phyloP scores from a whole-genome alignment of 2,329 filamentous ascomycete species.

The Exophiala xenobiotica region DNA sequence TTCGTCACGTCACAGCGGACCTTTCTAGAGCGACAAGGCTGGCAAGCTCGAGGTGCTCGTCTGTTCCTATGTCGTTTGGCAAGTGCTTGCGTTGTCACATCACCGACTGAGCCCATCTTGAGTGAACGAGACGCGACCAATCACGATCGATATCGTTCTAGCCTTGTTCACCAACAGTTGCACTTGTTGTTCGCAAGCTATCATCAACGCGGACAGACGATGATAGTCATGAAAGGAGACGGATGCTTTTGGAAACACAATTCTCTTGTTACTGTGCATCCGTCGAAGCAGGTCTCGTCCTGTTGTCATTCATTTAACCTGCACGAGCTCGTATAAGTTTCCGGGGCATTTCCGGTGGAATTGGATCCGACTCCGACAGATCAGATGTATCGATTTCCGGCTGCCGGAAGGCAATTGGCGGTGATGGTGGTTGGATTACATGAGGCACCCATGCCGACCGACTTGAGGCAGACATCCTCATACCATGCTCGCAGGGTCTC shows the following conservation, averaged over 20 bases:
- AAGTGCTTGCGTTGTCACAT: background rate
- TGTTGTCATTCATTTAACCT: background rate
- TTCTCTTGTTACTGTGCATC: background rate
- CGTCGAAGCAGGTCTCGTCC: background rate
- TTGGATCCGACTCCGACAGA: no score
- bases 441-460: no score
- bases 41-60: constrained; percentile 83
- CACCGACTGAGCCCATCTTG: background rate
- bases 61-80: no score
- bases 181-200: background rate
- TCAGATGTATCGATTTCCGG: no score
- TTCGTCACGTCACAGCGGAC: constrained; percentile 93
- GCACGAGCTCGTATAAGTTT: no score
- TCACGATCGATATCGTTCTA: background rate
- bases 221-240: no score
- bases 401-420: no score
- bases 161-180: background rate
- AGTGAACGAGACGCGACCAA: background rate
- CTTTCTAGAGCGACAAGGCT: constrained; percentile 82
- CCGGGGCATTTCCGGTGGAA: background rate
- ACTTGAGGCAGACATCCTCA: no score
- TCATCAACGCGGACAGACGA: no score
- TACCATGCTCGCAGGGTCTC: no score
- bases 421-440: no score
- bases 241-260: no score